These are phyloP conservation scores for Corylus avellana DNA, from an alignment of 306 rosid genomes.

Conservation along the genomic window DNA sequence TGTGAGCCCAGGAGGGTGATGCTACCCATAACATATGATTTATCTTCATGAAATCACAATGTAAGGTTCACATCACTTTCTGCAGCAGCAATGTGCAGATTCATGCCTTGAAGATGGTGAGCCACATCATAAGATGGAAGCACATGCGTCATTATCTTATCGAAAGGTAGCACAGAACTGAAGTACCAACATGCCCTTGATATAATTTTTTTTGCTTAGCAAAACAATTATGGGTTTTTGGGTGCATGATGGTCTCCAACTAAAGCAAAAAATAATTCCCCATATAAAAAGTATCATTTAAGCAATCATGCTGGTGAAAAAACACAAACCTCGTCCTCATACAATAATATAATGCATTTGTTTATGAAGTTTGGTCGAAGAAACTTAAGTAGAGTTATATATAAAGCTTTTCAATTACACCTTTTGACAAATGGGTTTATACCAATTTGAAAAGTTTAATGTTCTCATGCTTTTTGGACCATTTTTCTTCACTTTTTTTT, in stretches of 20 bases:
- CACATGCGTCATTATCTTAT: slow-evolving; percentile 44
- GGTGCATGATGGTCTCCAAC: slow-evolving; percentile 3
- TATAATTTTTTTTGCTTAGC: neutral
- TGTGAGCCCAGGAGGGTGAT: slow-evolving; percentile 49
- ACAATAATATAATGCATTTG: neutral
- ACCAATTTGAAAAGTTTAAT: no score
- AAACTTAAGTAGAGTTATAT: neutral
- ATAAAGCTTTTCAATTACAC: neutral
- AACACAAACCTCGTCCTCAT: slow-evolving; percentile 12
- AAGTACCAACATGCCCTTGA: slow-evolving; percentile 8
- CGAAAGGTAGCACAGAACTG: slow-evolving; percentile 6
- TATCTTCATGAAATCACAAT: slow-evolving; percentile 39
- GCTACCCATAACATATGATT: slow-evolving; percentile 37
- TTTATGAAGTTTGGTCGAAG: slow-evolving; percentile 4
- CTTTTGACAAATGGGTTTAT: slow-evolving; percentile 6
- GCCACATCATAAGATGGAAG: slow-evolving; percentile 39
- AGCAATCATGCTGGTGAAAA: slow-evolving; percentile 25
- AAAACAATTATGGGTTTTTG: neutral
- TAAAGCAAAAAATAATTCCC: slow-evolving; percentile 18
- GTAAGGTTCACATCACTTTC: slow-evolving; percentile 55
- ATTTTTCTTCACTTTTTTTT: no score
- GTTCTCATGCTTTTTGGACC: no score
- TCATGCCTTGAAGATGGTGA: slow-evolving; percentile 39
- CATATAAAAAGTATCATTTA: slow-evolving; percentile 9
- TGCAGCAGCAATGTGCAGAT: slow-evolving; percentile 27